These are phyloP conservation scores for Chrysanthemum seticuspe DNA, from an alignment of 129 eudicot species.

Conservation along the genomic window DNA sequence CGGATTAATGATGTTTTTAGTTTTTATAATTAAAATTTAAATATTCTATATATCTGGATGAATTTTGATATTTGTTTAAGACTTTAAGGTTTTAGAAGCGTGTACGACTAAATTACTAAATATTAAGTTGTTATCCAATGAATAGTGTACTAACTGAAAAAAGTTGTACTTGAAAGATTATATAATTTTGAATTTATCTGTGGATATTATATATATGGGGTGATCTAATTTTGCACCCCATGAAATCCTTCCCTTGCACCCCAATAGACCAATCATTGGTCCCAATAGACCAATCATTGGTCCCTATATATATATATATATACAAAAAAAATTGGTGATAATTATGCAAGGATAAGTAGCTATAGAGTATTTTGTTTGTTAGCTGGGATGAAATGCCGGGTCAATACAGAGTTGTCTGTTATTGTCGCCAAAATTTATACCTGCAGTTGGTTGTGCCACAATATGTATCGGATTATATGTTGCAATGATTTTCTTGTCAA, in stretches of 20 bases:
- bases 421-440: neutral
- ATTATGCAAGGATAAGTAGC: slow-evolving; percentile 7
- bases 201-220: neutral
- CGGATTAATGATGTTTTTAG: neutral
- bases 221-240: too few relatives aligned
- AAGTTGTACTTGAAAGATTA: neutral
- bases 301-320: neutral
- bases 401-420: slow-evolving; percentile 35
- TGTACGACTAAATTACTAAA: neutral
- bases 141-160: neutral
- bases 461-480: neutral
- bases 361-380: slow-evolving; percentile 30
- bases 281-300: too few relatives aligned
- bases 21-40: too few relatives aligned
- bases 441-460: neutral
- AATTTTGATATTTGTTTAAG: too few relatives aligned
- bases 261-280: too few relatives aligned
- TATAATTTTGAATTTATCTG: neutral
- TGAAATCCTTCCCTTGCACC: too few relatives aligned
- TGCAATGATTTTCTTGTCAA: neutral
- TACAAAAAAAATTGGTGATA: slow-evolving; percentile 5
- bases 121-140: neutral
- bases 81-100: too few relatives aligned
- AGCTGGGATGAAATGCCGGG: slow-evolving; percentile 18
- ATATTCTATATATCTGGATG: too few relatives aligned